Evolutionary conservation across 179 eudicot genomes (phyloP), one percentile per base, ranked within the genome.

Genomic region (Pouteria campechiana): DNA sequence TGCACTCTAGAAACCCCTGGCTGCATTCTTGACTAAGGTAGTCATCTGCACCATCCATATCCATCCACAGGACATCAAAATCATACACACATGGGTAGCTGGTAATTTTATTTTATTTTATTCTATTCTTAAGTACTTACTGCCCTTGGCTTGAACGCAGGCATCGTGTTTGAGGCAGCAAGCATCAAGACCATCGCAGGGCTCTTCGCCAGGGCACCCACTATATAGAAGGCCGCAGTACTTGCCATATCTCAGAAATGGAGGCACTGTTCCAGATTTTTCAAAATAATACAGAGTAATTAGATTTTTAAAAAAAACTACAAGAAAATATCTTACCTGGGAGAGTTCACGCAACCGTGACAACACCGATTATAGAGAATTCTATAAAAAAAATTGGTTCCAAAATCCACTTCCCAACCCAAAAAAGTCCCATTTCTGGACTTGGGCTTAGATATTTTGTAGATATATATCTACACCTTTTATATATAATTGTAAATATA

Each of bases 21-120:
- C 70, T 88, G 73, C 97, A 88, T 32, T 64, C 58, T 51, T 70
- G 50, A 57, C 74, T 75, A 22, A 88, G 56, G 37, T 88, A 88
- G 41, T 78, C 76, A 68, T 80, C 94, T 83, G 81, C 73, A 76
- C 14, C 7, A 21, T 19, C 0, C n/a, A 17, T 17, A 27, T 16
- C 17, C 6, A n/a, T 11, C 7, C n/a, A 13, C 5, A 3, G 6
- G 10, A 0, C 7, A 30, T 37, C 22, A 29, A 45, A 18, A 2
- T 14, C 24, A 7, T 14, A 16, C 4, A 7, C 19, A 32, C 3
- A 20, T 17, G 17, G 43, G n/a, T n/a, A n/a, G n/a, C n/a, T n/a
- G n/a, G n/a, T n/a, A n/a, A n/a, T n/a, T n/a, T n/a, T n/a, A n/a
- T n/a, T n/a, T n/a, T n/a, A n/a, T n/a, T n/a, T n/a, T n/a, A n/a